Evolutionary conservation across 495 filamentous ascomycete genomes (phyloP).

Genomic region (Oidiodendron maius): DNA sequence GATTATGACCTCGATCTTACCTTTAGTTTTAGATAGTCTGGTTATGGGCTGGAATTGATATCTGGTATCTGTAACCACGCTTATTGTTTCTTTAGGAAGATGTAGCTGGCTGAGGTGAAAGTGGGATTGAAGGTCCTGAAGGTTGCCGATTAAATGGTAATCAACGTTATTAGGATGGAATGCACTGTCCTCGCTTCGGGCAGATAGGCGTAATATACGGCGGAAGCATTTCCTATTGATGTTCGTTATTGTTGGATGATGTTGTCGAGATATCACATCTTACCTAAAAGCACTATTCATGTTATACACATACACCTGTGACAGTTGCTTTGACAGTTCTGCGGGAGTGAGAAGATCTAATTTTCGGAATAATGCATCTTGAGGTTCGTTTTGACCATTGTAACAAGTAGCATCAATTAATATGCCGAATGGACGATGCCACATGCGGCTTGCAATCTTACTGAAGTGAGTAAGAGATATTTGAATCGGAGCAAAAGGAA

Average conservation of each 20-base stretch:
- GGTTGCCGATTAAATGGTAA: conserved; percentile 52
- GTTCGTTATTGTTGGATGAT: neutral
- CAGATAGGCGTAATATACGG: conserved; percentile 47
- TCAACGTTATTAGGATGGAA: conserved; percentile 55
- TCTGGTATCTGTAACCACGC: conserved; percentile 54
- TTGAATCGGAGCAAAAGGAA: conserved; percentile 5
- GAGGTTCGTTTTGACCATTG: conserved; percentile 51
- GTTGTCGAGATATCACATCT: neutral
- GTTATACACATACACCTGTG: conserved; percentile 58
- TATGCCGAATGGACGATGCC: conserved; percentile 59
- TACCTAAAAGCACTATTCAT: conserved; percentile 59
- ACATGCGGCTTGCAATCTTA: conserved; percentile 58
- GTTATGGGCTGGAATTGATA: conserved; percentile 61
- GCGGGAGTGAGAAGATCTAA: conserved; percentile 51
- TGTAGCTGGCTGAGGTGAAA: conserved; percentile 58
- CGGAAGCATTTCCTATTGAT: conserved; percentile 52
- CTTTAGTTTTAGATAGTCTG: conserved; percentile 56
- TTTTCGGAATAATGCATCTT: conserved; percentile 52
- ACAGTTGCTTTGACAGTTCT: conserved; percentile 49
- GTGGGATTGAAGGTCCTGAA: conserved; percentile 56
- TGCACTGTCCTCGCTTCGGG: conserved; percentile 45
- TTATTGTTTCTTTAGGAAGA: conserved; percentile 61
- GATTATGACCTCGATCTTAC: conserved; percentile 58
- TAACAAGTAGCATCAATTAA: conserved; percentile 64
- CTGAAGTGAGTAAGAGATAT: conserved; percentile 3